Conservation (phyloP, 495 filamentous ascomycete genomes). For the Sporormia fimetaria region DNA sequence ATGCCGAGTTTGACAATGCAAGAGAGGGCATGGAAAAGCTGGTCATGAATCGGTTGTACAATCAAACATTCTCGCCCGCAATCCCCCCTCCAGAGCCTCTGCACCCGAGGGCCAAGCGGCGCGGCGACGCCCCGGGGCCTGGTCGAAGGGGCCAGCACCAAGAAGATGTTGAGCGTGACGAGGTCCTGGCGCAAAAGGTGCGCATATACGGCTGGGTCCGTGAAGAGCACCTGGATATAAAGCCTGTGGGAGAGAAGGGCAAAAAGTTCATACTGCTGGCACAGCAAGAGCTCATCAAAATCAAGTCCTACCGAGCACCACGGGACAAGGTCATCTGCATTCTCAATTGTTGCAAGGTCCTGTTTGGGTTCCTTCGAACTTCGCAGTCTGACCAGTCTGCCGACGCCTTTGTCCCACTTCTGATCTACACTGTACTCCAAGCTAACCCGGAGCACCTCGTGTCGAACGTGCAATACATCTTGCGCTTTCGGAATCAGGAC, state of each 20-base stretch:
- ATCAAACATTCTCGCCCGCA: slow-evolving; percentile 89
- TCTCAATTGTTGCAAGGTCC: slow-evolving; percentile 97
- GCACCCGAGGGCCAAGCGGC: slow-evolving; percentile 56
- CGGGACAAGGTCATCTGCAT: slow-evolving; percentile 98
- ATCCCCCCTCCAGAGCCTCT: slow-evolving; percentile 74
- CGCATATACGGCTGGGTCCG: slow-evolving; percentile 90
- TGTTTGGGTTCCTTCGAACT: slow-evolving; percentile 92
- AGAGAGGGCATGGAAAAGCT: slow-evolving; percentile 99
- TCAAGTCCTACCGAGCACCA: slow-evolving; percentile 89
- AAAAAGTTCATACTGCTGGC: slow-evolving; percentile 78
- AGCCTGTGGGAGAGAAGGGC: slow-evolving; percentile 70
- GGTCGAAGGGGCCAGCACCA: slow-evolving; percentile 91
- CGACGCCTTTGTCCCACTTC: slow-evolving; percentile 86
- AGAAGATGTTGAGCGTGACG: slow-evolving; percentile 94
- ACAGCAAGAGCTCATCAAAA: slow-evolving; percentile 88
- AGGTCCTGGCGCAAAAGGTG: slow-evolving; percentile 89
- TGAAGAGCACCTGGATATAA: slow-evolving; percentile 92
- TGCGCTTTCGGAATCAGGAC: slow-evolving; percentile 93
- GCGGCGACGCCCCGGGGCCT: slow-evolving; percentile 60
- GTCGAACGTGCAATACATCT: slow-evolving; percentile 96
- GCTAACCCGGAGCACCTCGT: slow-evolving; percentile 91
- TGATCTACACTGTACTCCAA: slow-evolving; percentile 91
- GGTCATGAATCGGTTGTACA: slow-evolving; percentile 96
- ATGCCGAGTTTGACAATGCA: slow-evolving; percentile 96
- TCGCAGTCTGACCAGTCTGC: slow-evolving; percentile 88